Evolutionary conservation across 805 yeast genomes (phyloP).

Genomic region (Torulaspora quercuum): DNA sequence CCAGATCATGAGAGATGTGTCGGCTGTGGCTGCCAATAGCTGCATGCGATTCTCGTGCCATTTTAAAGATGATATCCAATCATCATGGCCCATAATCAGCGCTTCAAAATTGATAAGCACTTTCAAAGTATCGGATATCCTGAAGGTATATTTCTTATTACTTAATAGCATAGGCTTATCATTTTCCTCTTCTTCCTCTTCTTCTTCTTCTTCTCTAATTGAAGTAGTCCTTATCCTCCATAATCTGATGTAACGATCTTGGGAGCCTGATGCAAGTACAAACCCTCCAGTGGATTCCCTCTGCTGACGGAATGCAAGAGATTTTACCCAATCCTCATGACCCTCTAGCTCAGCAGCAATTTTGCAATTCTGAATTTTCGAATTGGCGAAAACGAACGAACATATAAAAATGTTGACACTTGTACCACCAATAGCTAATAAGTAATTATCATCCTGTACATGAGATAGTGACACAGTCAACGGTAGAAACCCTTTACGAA

Average conservation of each 20-base stretch:
- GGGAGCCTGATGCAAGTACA: constrained; percentile 83
- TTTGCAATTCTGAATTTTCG: constrained; percentile 26
- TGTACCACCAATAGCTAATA: constrained; percentile 75
- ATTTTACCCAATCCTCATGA: constrained; percentile 95
- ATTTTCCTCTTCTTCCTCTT: constrained; percentile 41
- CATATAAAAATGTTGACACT: constrained; percentile 51
- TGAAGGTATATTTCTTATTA: constrained; percentile 69
- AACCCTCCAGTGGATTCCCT: constrained; percentile 47
- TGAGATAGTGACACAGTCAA: constrained; percentile 28
- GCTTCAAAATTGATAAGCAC: constrained; percentile 82
- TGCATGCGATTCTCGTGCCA: constrained; percentile 66
- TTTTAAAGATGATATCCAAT: constrained; percentile 82
- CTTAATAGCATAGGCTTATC: constrained; percentile 52
- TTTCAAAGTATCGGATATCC: constrained; percentile 35
- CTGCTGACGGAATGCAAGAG: constrained; percentile 54
- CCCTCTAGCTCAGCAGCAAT: constrained; percentile 65
- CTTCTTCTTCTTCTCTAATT: constrained; percentile 50
- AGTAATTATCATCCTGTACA: constrained; percentile 34
- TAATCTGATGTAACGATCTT: constrained; percentile 84
- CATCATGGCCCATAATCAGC: constrained; percentile 95
- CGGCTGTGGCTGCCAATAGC: constrained; percentile 84
- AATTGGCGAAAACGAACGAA: constrained; percentile 37
- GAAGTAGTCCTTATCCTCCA: constrained; percentile 72
- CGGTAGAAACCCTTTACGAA: constrained; percentile 30
- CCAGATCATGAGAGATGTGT: constrained; percentile 92